Percentiles rank a stretch among this genome's conserved stretches.
Evolutionary conservation across 2,329 filamentous ascomycete species (phyloP).

Genomic region (Pezicula carpinea): DNA sequence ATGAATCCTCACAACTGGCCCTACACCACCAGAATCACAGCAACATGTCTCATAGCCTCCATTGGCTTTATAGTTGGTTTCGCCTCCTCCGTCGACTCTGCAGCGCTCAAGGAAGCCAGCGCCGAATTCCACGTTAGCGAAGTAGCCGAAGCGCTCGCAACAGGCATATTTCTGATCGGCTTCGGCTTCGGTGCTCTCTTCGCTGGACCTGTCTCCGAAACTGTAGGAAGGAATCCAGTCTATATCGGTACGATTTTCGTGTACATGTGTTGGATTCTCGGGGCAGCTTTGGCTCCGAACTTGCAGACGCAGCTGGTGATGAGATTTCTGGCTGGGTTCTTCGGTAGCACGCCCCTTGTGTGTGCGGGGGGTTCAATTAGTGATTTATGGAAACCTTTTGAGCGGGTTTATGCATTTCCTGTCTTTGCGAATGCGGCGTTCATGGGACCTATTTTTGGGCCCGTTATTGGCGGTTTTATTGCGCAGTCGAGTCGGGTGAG

Average conservation of each 20-base stretch:
- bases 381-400: conserved; percentile 31
- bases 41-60: conserved; percentile 37
- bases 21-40: conserved; percentile 29
- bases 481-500: background rate
- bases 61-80: conserved; percentile 47
- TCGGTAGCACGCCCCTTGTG: conserved; percentile 37
- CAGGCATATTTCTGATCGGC: conserved; percentile 33
- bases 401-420: conserved; percentile 25
- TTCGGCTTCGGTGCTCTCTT: conserved; percentile 33
- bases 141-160: conserved; percentile 45
- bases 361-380: conserved; percentile 35
- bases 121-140: conserved; percentile 42
- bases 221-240: conserved; percentile 35
- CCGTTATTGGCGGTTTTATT: conserved; percentile 5
- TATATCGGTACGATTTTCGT: conserved; percentile 35
- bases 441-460: conserved; percentile 21
- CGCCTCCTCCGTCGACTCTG: conserved; percentile 49
- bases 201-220: conserved; percentile 35
- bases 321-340: conserved; percentile 39
- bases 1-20: conserved; percentile 36
- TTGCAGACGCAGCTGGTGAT: conserved; percentile 38
- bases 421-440: conserved; percentile 19
- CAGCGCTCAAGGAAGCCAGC: conserved; percentile 40
- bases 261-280: conserved; percentile 38
- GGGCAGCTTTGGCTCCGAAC: conserved; percentile 36